Evolutionary conservation across 164 flowering plant species (phyloP).

Genomic region (Protea cynaroides): DNA sequence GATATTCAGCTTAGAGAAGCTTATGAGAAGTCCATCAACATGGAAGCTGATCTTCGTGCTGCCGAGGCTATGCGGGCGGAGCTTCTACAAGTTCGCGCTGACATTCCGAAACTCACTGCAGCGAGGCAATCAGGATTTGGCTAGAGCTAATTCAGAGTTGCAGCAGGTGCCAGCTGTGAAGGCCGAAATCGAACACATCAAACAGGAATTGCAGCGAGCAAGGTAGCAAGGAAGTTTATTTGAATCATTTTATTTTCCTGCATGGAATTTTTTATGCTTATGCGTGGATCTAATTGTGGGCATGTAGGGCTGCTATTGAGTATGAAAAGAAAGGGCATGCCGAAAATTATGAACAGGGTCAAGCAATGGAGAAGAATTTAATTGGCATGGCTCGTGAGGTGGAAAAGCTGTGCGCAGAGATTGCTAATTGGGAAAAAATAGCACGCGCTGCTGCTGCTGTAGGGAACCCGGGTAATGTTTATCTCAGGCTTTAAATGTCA

Average conservation of each 20-base stretch:
- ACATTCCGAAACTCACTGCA: constrained; percentile 61
- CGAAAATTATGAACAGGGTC: constrained; percentile 86
- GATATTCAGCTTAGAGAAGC: constrained; percentile 71
- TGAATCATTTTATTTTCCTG: too few relatives aligned
- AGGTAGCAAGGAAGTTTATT: constrained; percentile 37
- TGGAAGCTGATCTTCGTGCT: constrained; percentile 72
- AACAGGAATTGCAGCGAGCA: constrained; percentile 74
- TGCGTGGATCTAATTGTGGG: constrained; percentile 4
- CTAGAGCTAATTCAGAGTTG: constrained; percentile 51
- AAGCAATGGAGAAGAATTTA: constrained; percentile 86
- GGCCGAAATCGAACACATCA: constrained; percentile 69
- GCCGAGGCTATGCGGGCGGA: constrained; percentile 71
- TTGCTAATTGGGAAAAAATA: constrained; percentile 83
- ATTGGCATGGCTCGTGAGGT: constrained; percentile 84
- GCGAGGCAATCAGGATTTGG: constrained; percentile 61
- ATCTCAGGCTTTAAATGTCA: too few relatives aligned
- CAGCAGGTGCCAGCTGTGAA: constrained; percentile 65
- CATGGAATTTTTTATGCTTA: not conserved
- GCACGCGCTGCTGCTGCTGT: constrained; percentile 68
- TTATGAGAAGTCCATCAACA: constrained; percentile 54
- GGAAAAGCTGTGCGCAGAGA: constrained; percentile 92
- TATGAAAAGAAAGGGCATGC: constrained; percentile 91
- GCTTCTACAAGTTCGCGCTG: constrained; percentile 55
- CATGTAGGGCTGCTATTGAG: constrained; percentile 76
- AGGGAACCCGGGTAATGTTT: constrained; percentile 57